These are phyloP conservation scores for Cytospora leucostoma DNA, from an alignment of 2,329 filamentous ascomycete species.

Conservation along the genomic window DNA sequence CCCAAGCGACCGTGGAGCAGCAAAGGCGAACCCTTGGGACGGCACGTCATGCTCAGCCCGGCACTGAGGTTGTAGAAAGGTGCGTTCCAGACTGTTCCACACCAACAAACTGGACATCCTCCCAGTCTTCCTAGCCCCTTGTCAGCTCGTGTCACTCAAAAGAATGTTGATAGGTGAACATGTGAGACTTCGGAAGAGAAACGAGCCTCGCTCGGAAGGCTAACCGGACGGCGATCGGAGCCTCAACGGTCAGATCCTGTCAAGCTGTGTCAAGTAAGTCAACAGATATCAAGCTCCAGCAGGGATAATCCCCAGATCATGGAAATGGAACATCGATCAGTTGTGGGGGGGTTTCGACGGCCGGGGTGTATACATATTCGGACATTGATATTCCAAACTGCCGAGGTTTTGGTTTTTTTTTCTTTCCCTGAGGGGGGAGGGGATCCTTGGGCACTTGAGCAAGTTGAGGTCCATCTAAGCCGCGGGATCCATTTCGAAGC, in stretches of 20 bases:
- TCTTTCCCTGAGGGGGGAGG: neutral
- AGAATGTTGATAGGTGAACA: constrained; percentile 7
- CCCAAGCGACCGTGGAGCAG: constrained; percentile 20
- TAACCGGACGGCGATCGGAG: neutral
- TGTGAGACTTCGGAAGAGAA: constrained; percentile 23
- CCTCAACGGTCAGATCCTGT: neutral
- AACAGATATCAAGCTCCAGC: constrained; percentile 4
- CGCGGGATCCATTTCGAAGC: too few relatives aligned
- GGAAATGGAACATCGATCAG: neutral
- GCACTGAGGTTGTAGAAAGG: constrained; percentile 13
- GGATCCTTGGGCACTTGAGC: neutral
- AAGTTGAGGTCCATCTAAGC: too few relatives aligned
- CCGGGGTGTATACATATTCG: neutral
- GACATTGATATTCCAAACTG: neutral
- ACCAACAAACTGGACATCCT: neutral
- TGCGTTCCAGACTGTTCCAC: constrained; percentile 23
- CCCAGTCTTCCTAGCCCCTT: neutral
- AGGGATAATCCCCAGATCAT: constrained; percentile 15
- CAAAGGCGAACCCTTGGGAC: constrained; percentile 2
- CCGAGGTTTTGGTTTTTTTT: neutral
- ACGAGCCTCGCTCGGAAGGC: constrained; percentile 1
- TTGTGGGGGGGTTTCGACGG: neutral
- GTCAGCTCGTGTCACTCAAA: constrained; percentile 1
- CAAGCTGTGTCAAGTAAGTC: neutral
- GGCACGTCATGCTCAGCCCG: constrained; percentile 25